Evolutionary conservation across 495 filamentous ascomycete genomes (phyloP).

Genomic region (Cenococcum geophilum): DNA sequence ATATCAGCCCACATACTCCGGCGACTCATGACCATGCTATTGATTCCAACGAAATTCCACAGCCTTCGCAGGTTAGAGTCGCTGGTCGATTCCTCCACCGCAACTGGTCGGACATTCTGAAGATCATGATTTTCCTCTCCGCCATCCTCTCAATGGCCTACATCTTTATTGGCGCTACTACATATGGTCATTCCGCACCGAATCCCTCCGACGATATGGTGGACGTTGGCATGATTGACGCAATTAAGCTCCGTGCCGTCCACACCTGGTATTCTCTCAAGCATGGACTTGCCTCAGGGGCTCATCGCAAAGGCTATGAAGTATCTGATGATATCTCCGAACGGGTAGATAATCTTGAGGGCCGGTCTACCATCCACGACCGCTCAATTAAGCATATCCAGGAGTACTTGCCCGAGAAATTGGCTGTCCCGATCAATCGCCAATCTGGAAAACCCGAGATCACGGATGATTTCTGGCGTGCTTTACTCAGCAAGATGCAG

Average conservation of each 20-base stretch:
- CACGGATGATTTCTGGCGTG: slow-evolving; percentile 51
- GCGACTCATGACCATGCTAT: not conserved
- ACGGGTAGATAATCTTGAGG: not conserved
- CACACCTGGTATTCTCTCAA: not conserved
- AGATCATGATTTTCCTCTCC: not conserved
- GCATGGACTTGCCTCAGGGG: not conserved
- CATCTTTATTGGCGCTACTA: not conserved
- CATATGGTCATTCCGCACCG: not conserved
- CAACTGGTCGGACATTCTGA: slow-evolving; percentile 4
- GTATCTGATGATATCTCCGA: not conserved
- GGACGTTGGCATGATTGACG: not conserved
- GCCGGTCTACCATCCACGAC: not conserved
- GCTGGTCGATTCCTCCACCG: not conserved
- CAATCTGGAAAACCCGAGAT: slow-evolving; percentile 42
- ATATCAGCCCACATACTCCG: not conserved
- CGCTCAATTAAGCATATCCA: slow-evolving; percentile 32
- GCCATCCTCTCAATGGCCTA: not conserved
- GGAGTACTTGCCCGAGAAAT: slow-evolving; percentile 36
- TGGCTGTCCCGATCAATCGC: slow-evolving; percentile 40
- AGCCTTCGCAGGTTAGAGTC: not conserved
- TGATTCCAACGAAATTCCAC: not conserved
- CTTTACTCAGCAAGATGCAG: slow-evolving; percentile 39
- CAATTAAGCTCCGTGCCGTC: not conserved
- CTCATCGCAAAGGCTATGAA: not conserved
- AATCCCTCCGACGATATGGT: not conserved